Percentiles rank a stretch among this genome's conserved stretches.
These are phyloP conservation scores for Mycena rosella DNA, from an alignment of 768 basidiomycete species.

Conservation along the genomic window DNA sequence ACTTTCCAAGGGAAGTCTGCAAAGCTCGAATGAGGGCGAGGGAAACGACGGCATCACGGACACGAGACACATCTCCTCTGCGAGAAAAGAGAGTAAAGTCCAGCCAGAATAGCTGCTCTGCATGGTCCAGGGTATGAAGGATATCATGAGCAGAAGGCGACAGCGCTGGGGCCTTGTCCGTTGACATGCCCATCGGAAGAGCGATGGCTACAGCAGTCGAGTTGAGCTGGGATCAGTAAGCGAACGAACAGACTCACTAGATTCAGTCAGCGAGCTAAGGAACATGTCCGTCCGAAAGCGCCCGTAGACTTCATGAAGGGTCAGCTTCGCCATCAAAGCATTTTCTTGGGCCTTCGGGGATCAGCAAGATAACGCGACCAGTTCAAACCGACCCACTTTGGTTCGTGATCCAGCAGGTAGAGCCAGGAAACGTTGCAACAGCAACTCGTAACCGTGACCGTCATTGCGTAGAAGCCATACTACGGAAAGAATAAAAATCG, in stretches of 20 bases:
- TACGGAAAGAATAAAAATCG: constrained; percentile 41
- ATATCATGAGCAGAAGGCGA: constrained; percentile 68
- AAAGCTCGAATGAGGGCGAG: constrained; percentile 80
- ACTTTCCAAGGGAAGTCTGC: constrained; percentile 83
- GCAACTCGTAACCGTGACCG: constrained; percentile 61
- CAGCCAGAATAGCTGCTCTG: constrained; percentile 79
- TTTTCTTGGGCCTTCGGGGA: constrained; percentile 76
- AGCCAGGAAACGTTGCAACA: constrained; percentile 70
- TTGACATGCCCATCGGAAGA: constrained; percentile 82
- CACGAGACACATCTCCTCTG: constrained; percentile 75
- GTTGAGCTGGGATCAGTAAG: not conserved
- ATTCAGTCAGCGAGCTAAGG: constrained; percentile 90
- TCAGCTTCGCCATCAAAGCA: constrained; percentile 81
- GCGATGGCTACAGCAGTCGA: constrained; percentile 72
- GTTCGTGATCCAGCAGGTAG: constrained; percentile 69
- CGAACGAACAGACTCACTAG: constrained; percentile 67
- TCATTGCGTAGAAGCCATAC: constrained; percentile 78
- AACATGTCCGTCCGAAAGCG: constrained; percentile 90
- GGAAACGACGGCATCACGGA: constrained; percentile 81
- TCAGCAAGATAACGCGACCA: not conserved
- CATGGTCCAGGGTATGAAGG: constrained; percentile 69
- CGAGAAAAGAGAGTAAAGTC: constrained; percentile 67
- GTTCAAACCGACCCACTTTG: constrained; percentile 57
- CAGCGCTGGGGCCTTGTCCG: constrained; percentile 52
- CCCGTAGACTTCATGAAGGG: constrained; percentile 80